These are phyloP conservation scores for Flaveria bidentis DNA, from an alignment of 129 eudicot species.

Conservation along the genomic window DNA sequence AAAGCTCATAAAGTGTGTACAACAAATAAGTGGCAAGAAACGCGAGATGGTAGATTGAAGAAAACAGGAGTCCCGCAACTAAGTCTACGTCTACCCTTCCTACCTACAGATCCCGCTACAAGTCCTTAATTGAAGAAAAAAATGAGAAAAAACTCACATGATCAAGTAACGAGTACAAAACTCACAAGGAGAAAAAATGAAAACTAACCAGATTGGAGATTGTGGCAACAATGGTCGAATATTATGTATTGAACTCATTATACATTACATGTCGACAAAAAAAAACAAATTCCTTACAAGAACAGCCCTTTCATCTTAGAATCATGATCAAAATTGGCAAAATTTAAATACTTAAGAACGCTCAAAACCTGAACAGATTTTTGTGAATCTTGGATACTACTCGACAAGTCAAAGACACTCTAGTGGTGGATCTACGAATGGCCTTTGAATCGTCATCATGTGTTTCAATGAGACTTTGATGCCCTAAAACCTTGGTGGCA, in stretches of 20 bases:
- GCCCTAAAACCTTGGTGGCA: conserved; percentile 26
- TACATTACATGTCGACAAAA: not conserved
- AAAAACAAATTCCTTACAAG: not conserved
- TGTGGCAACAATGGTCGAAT: too few relatives aligned
- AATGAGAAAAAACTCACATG: too few relatives aligned
- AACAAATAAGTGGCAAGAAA: too few relatives aligned
- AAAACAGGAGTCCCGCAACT: too few relatives aligned
- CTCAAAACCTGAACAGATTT: conserved; percentile 59
- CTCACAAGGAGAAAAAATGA: too few relatives aligned
- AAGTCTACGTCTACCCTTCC: too few relatives aligned
- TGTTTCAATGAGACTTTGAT: conserved; percentile 18
- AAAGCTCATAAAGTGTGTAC: too few relatives aligned
- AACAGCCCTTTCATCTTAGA: not conserved
- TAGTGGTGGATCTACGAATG: conserved; percentile 54
- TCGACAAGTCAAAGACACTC: conserved; percentile 88
- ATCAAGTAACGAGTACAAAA: too few relatives aligned
- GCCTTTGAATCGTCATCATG: conserved; percentile 30
- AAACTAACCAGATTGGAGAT: too few relatives aligned
- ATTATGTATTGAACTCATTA: not conserved
- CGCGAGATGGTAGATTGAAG: too few relatives aligned
- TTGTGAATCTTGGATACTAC: conserved; percentile 68
- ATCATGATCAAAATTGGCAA: conserved; percentile 7
- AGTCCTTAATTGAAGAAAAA: too few relatives aligned
- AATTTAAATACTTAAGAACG: not conserved
- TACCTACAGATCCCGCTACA: too few relatives aligned